Evolutionary conservation across 192 early-diverging fungal species (phyloP), one percentile per base, ranked within the genome.

Genomic region (Phycomyces nitens): DNA sequence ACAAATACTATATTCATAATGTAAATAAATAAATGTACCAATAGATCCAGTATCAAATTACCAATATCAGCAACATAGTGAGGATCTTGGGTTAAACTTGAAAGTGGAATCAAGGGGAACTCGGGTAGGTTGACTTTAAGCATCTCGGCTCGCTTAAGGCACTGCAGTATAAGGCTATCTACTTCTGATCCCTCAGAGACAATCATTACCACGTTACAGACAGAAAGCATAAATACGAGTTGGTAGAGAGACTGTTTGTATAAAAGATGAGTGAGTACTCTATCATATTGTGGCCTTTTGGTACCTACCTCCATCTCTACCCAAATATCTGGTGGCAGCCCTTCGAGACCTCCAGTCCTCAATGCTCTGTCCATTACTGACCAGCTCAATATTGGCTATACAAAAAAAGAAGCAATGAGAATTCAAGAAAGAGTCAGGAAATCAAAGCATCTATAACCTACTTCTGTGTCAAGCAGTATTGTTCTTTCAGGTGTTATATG

Each of bases 121-220:
- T 76, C 64, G 5, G 70, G 71, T 3, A 73, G 56, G 12, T 68
- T 14, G 7, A 70, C 29, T 43, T 77, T 73, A 18, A 78, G 60
- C 60, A 76, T 66, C 23, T 67, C 59, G 0, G 76, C 73, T 12
- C 53, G 38, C 43, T 65, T 62, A 2, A 70, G 21, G 29, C 69
- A 71, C 20, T 71, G 61, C 1, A 76, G 40, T 14, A 65, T 50
- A 5, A 65, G 61, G 14, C 66, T 68, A 38, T 73, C 71, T 21
- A 73, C 62, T 0, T 76, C 71, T 0, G 76, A 57, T 3, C 72
- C 68, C 24, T 83, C 80, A 7, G 66, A 69, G 7, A 89, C 80
- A 9, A 89, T 66, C 11, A 90, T 14, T 7, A 90, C 66, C 9
- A 88, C 81, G 60, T 90, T 86, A 53, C 87, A 89, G 9, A 89